Conservation (phyloP, 495 filamentous ascomycete genomes). For the Penicillium dipodomyicola region DNA sequence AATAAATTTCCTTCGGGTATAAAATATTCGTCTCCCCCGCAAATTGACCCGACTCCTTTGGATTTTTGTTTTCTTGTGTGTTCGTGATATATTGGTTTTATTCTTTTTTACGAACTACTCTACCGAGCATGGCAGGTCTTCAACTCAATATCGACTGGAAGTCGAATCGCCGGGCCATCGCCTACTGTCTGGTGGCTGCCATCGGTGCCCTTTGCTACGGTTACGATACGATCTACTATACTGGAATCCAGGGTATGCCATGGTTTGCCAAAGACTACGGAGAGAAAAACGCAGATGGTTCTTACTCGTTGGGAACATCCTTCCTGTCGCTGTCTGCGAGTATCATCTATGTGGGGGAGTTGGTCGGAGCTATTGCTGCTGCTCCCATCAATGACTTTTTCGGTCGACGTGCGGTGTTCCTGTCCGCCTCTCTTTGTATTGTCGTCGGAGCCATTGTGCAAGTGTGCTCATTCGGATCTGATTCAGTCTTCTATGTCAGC, state of each 20-base stretch:
- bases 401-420: constrained; percentile 23
- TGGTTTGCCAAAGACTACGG: constrained; percentile 26
- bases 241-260: constrained; percentile 30
- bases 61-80: not conserved
- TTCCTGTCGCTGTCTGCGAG: constrained; percentile 25
- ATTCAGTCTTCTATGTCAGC: constrained; percentile 20
- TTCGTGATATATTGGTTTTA: not conserved
- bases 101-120: too few relatives aligned
- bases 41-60: not conserved
- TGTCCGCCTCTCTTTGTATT: constrained; percentile 21
- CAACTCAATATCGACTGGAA: constrained; percentile 23
- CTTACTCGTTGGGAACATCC: constrained; percentile 17
- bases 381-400: constrained; percentile 25
- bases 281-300: constrained; percentile 13
- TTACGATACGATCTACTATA: constrained; percentile 33
- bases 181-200: constrained; percentile 26
- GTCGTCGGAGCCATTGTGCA: constrained; percentile 25
- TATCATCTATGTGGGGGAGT: constrained; percentile 31
- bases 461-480: constrained; percentile 22
- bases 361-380: constrained; percentile 22
- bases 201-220: constrained; percentile 31
- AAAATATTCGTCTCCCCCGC: not conserved
- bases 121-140: constrained; percentile 13
- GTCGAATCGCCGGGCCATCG: constrained; percentile 25
- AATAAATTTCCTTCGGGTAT: not conserved